Base-by-base conservation (phyloP, 495 filamentous ascomycete species). In the Aspergillus sclerotiicarbonarius region DNA sequence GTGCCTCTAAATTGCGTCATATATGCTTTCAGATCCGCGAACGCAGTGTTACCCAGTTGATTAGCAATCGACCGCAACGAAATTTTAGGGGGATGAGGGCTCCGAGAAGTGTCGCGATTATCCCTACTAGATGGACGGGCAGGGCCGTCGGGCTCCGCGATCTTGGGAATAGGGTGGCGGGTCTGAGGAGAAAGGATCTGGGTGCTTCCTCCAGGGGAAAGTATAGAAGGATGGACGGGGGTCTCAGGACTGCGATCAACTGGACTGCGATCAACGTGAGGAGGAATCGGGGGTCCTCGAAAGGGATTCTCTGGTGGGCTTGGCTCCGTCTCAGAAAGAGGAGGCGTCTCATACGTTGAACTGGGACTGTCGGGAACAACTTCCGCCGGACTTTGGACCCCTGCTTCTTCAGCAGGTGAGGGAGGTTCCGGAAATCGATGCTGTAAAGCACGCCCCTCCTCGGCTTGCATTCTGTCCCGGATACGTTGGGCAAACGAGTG, bases 401-500 rank as follows among this genome's bases (percentile, higher is more conserved):
- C 62, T 15, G 60, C 57, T 2, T 75, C 65, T 10, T 70, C 66
- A 10, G 55, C 60, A 21, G 67, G 67, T 25, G 74, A 72, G 8
- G 61, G 21, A 15, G 64, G 59, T 8, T 76, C 71, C 8, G 70
- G 60, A 20, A 70, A 67, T 21, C 61, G 68, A 25, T 83, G 72
- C 13, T 87, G 81, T 59, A 92, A 77, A 13, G 87, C 87, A 59
- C 78, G 77, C 6, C 85, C 89, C 72, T 92, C 89, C 18, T 88
- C 88, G 25, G 81, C 77, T 48, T 86, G 78, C 84, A 91, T 90
- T 69, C 87, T 80, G n/a, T 85, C 85, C 49, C 86, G 86, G 0
- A 86, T 72, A 45, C 77, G 74, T 41, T 79, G 76, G 8, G 81
- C 78, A 61, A 82, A 80, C 3, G 80, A 81, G 41, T 72, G 67